Conservation (phyloP, 73 alveolate species). For the Blepharisma japonicum region DNA sequence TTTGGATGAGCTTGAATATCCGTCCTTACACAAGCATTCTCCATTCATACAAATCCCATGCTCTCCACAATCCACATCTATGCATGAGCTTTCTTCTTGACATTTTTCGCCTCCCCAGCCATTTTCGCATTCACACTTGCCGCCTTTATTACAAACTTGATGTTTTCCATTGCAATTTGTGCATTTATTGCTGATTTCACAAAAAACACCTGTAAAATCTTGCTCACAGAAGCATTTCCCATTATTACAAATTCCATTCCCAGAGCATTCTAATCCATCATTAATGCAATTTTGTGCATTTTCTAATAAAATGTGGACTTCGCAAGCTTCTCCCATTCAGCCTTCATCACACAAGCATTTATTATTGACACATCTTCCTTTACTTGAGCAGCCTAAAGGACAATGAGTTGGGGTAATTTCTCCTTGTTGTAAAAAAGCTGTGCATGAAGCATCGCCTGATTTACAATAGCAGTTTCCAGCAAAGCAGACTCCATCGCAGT, state of each 20-base stretch:
- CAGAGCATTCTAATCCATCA: background rate
- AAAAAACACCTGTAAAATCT: constrained; percentile 12
- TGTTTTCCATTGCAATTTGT: constrained; percentile 4
- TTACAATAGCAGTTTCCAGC: background rate
- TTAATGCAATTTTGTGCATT: background rate
- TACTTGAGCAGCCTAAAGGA: background rate
- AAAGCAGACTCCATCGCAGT: background rate
- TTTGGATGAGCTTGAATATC: background rate
- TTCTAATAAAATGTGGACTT: background rate
- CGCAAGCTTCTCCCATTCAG: constrained; percentile 11
- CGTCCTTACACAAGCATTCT: constrained; percentile 10
- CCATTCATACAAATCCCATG: background rate
- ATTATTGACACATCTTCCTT: background rate
- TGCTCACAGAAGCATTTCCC: constrained; percentile 16
- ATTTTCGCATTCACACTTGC: background rate
- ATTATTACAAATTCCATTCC: constrained; percentile 8
- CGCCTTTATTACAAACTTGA: background rate
- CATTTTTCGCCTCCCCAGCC: constrained; percentile 22
- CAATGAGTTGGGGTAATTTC: background rate
- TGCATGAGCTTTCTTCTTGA: background rate
- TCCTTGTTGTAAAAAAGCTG: too few species aligned
- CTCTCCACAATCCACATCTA: background rate
- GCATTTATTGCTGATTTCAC: background rate
- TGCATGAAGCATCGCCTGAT: background rate
- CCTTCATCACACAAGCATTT: background rate